Conservation (phyloP, 768 basidiomycete genomes). For the Termitomyces sp. region DNA sequence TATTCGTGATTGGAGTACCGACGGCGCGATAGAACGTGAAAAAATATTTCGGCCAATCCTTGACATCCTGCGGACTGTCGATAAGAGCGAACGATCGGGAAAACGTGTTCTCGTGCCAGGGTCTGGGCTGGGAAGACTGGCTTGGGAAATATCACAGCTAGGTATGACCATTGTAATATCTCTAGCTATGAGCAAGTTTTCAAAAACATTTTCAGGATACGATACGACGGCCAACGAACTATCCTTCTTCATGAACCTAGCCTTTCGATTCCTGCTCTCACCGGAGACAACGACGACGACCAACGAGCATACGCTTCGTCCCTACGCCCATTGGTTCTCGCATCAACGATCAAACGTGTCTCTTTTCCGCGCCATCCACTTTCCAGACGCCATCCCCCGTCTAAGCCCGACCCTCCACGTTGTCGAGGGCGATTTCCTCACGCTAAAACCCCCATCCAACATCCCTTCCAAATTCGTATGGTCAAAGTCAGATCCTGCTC, state of each 20-base stretch:
- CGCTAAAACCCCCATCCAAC: conserved; percentile 23
- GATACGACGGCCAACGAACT: conserved; percentile 60
- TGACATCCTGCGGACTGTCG: conserved; percentile 34
- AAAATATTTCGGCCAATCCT: conserved; percentile 57
- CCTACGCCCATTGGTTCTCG: conserved; percentile 69
- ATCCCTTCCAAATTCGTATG: conserved; percentile 13
- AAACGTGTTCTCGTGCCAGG: conserved; percentile 60
- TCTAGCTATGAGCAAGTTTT: neutral
- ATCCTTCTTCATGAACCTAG: conserved; percentile 64
- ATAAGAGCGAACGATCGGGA: conserved; percentile 21
- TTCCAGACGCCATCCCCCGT: conserved; percentile 62
- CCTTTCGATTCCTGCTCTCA: conserved; percentile 55
- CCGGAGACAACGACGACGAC: conserved; percentile 34
- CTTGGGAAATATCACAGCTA: conserved; percentile 64
- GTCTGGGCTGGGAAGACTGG: conserved; percentile 58
- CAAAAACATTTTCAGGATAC: conserved; percentile 33
- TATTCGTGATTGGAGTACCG: conserved; percentile 65
- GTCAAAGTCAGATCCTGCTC: conserved; percentile 6
- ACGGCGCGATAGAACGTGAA: conserved; percentile 52
- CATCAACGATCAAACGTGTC: conserved; percentile 52
- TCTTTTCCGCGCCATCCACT: conserved; percentile 48
- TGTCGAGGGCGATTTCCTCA: conserved; percentile 57
- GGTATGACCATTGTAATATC: conserved; percentile 30
- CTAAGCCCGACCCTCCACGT: conserved; percentile 40
- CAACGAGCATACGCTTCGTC: conserved; percentile 52